phyloP scores from a whole-genome alignment of 768 basidiomycete genomes.

The Guyanaporus albipodus region DNA sequence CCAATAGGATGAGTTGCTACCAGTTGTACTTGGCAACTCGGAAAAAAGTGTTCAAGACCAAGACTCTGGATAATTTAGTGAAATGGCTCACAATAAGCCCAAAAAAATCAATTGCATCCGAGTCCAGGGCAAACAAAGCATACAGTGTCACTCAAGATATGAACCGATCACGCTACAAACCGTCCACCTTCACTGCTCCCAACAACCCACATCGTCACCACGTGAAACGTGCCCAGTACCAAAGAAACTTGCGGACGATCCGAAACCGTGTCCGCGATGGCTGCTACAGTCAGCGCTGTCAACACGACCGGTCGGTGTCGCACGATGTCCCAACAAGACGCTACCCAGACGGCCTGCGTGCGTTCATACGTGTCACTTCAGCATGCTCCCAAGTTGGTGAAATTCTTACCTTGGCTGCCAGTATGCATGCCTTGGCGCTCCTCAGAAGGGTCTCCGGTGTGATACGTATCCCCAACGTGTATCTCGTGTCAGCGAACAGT shows the following conservation, averaged over 20 bases:
- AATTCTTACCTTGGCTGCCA: conserved; percentile 35
- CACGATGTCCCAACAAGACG: conserved; percentile 19
- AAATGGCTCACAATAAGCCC: no score
- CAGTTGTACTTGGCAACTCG: no score
- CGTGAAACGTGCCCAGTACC: conserved; percentile 39
- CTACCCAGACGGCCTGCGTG: conserved; percentile 24
- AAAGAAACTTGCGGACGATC: conserved; percentile 37
- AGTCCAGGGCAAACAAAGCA: no score
- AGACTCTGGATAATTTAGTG: no score
- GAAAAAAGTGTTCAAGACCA: no score
- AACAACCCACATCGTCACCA: conserved; percentile 26
- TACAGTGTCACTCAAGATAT: no score
- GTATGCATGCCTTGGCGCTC: conserved; percentile 34
- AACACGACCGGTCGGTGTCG: conserved; percentile 26
- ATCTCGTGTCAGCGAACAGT: background rate
- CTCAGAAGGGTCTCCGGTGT: conserved; percentile 23
- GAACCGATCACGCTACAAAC: background rate
- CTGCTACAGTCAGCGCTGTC: conserved; percentile 32
- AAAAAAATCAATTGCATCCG: no score
- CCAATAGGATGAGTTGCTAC: no score
- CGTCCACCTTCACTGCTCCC: background rate
- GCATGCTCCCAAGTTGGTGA: background rate
- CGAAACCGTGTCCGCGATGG: conserved; percentile 44
- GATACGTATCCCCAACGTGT: conserved; percentile 4
- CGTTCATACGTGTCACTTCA: background rate